Evolutionary conservation across 306 rosid genomes (phyloP).

Genomic region (Comarum palustre): DNA sequence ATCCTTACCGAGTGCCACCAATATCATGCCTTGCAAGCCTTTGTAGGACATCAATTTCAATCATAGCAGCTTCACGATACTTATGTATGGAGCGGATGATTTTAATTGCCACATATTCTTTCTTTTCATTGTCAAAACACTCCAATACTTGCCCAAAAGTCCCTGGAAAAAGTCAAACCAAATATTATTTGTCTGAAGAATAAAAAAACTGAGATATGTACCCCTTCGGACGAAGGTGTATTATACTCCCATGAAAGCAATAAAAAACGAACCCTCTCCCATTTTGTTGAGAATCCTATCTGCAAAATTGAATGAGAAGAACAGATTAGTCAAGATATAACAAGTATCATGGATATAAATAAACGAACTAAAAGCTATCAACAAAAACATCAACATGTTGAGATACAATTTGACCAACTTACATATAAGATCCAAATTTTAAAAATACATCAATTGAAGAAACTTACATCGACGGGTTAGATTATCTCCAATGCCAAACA

Average conservation of each 20-base stretch:
- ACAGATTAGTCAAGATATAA: slow-evolving; percentile 19
- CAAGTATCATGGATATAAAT: not conserved
- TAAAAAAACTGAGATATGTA: no score
- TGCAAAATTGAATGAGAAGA: slow-evolving; percentile 37
- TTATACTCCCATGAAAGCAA: not conserved
- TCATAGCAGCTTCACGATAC: slow-evolving; percentile 78
- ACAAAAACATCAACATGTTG: not conserved
- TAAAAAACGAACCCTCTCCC: slow-evolving; percentile 66
- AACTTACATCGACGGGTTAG: slow-evolving; percentile 63
- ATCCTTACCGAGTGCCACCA: slow-evolving; percentile 62
- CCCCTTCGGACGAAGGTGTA: not conserved
- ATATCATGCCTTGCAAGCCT: slow-evolving; percentile 64
- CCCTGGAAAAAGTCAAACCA: slow-evolving; percentile 40
- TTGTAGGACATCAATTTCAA: slow-evolving; percentile 66
- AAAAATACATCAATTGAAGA: no score
- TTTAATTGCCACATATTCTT: slow-evolving; percentile 69
- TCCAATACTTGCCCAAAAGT: slow-evolving; percentile 85
- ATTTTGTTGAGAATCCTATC: slow-evolving; percentile 73
- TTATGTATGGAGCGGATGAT: slow-evolving; percentile 62
- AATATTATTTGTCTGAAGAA: not conserved
- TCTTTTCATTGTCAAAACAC: slow-evolving; percentile 68
- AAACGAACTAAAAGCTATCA: not conserved
- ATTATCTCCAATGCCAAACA: slow-evolving; percentile 60
- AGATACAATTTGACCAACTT: not conserved
- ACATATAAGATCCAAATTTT: not conserved